A percentile compares a stretch with the other conserved stretches of the same genome.
phyloP scores from a whole-genome alignment of 2,329 filamentous ascomycete genomes.

The Exophiala spinifera region DNA sequence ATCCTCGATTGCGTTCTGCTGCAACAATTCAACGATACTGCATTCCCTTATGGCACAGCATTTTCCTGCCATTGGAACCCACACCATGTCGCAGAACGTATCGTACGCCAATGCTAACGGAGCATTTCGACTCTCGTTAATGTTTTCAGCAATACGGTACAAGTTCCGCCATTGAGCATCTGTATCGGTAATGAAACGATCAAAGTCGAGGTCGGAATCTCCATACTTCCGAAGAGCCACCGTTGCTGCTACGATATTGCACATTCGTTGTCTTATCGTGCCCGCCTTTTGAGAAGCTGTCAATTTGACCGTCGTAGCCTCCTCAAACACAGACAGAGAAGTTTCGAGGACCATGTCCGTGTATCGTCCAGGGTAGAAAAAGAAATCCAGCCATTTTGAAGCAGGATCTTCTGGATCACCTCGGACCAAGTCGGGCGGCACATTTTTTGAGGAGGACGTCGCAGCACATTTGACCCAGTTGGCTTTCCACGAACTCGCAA shows the following conservation, averaged over 20 bases:
- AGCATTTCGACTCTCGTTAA: slow-evolving; percentile 83
- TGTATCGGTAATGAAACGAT: slow-evolving; percentile 68
- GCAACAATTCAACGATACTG: slow-evolving; percentile 71
- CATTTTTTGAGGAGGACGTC: slow-evolving; percentile 44
- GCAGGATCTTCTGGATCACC: slow-evolving; percentile 67
- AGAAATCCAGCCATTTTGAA: slow-evolving; percentile 81
- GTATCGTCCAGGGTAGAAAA: slow-evolving; percentile 81
- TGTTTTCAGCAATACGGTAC: slow-evolving; percentile 77
- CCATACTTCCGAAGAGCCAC: slow-evolving; percentile 66
- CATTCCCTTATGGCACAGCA: slow-evolving; percentile 76
- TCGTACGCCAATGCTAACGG: slow-evolving; percentile 77
- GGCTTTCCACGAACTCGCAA: slow-evolving; percentile 59
- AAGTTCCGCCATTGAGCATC: slow-evolving; percentile 87
- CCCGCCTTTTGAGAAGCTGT: slow-evolving; percentile 36
- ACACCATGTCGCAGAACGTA: slow-evolving; percentile 66
- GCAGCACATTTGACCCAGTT: slow-evolving; percentile 67
- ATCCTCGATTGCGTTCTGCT: slow-evolving; percentile 59
- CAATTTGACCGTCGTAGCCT: slow-evolving; percentile 45
- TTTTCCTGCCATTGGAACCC: slow-evolving; percentile 80
- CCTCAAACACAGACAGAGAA: slow-evolving; percentile 76
- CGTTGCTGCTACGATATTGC: slow-evolving; percentile 31
- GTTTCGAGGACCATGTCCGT: slow-evolving; percentile 76
- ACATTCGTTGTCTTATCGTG: slow-evolving; percentile 37
- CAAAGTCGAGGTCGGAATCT: slow-evolving; percentile 74
- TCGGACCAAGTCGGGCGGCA: slow-evolving; percentile 53